Percentiles rank a stretch among this genome's conserved stretches.
Evolutionary conservation across 331 rosid genomes (phyloP).

Genomic region (Rhamnella rubrinervis): DNA sequence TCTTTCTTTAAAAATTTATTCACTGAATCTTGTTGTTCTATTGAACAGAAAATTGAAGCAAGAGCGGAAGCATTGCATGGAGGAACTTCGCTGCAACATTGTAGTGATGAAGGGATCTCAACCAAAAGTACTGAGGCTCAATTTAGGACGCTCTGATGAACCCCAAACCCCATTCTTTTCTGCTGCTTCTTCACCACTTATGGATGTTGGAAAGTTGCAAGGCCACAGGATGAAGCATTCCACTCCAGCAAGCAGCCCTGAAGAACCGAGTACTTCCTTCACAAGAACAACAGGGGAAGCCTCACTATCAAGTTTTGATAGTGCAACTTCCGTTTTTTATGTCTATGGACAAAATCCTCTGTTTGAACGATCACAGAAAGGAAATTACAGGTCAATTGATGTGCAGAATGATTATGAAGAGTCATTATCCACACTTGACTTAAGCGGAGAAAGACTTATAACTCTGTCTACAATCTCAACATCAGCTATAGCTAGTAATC

Average conservation of each 20-base stretch:
- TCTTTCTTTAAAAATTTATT: neutral
- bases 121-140: slow-evolving; percentile 84
- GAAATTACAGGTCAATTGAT: slow-evolving; percentile 31
- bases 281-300: slow-evolving; percentile 54
- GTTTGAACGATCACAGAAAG: slow-evolving; percentile 43
- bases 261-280: slow-evolving; percentile 57
- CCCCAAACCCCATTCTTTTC: slow-evolving; percentile 80
- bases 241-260: slow-evolving; percentile 87
- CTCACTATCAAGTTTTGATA: slow-evolving; percentile 59
- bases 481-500: slow-evolving; percentile 39
- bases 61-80: slow-evolving; percentile 82
- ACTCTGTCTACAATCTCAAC: slow-evolving; percentile 35
- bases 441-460: slow-evolving; percentile 46
- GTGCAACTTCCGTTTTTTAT: slow-evolving; percentile 54
- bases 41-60: slow-evolving; percentile 85
- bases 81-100: slow-evolving; percentile 80
- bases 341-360: slow-evolving; percentile 86
- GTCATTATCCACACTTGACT: slow-evolving; percentile 40
- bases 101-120: slow-evolving; percentile 77
- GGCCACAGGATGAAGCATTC: slow-evolving; percentile 69
- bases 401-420: slow-evolving; percentile 37
- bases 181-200: slow-evolving; percentile 64
- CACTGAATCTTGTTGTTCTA: neutral
- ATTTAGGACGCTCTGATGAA: slow-evolving; percentile 66
- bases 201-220: slow-evolving; percentile 44